These are phyloP conservation scores for Penicillium egyptiacum DNA, from an alignment of 495 filamentous ascomycete species.

Conservation along the genomic window DNA sequence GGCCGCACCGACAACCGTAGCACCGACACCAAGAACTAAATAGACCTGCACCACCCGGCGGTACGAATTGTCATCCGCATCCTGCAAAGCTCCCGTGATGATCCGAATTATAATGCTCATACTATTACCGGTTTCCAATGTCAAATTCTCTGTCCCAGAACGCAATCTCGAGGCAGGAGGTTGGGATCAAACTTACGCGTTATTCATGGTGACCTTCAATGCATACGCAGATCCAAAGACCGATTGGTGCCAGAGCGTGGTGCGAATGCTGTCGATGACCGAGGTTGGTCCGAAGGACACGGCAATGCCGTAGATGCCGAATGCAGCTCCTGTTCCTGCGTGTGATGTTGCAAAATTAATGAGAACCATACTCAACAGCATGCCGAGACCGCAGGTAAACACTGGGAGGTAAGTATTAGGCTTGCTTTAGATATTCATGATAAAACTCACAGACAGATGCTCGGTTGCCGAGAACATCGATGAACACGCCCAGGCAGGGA, in stretches of 20 bases:
- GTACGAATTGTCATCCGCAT: slow-evolving; percentile 43
- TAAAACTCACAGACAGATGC: slow-evolving; percentile 39
- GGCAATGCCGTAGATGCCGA: slow-evolving; percentile 47
- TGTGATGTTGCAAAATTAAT: slow-evolving; percentile 37
- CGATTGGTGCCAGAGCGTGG: slow-evolving; percentile 44
- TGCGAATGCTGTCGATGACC: slow-evolving; percentile 47
- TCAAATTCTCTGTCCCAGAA: slow-evolving; percentile 1
- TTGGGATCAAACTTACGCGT: slow-evolving; percentile 28
- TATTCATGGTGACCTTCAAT: slow-evolving; percentile 48
- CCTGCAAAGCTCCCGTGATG: slow-evolving; percentile 44
- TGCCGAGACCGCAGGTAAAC: slow-evolving; percentile 37
- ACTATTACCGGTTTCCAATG: slow-evolving; percentile 17
- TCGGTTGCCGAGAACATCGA: slow-evolving; percentile 46
- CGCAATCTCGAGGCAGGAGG: not conserved
- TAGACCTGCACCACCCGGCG: slow-evolving; percentile 42
- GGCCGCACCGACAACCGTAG: slow-evolving; percentile 31
- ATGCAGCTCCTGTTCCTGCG: slow-evolving; percentile 41
- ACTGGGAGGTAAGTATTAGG: slow-evolving; percentile 19
- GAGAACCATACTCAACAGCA: slow-evolving; percentile 43
- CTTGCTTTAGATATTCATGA: not conserved
- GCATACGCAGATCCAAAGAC: slow-evolving; percentile 48
- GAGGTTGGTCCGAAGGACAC: slow-evolving; percentile 41
- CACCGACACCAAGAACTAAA: slow-evolving; percentile 35
- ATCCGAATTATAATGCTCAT: slow-evolving; percentile 49
- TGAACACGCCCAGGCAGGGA: slow-evolving; percentile 43